phyloP scores from a whole-genome alignment of 306 rosid species.

The Sicyos baderoa region DNA sequence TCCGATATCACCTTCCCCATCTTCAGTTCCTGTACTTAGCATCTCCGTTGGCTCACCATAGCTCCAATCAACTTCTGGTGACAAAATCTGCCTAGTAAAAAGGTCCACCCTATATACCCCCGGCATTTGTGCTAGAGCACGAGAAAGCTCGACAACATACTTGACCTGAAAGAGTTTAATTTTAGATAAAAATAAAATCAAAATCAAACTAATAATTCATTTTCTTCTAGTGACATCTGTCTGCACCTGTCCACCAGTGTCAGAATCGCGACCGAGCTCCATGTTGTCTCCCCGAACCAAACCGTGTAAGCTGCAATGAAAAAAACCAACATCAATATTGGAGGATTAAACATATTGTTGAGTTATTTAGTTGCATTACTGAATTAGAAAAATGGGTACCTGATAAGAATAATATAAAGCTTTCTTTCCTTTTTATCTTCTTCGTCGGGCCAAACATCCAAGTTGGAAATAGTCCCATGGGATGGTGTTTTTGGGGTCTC shows the following conservation, averaged over 20 bases:
- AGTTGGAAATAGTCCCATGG: constrained; percentile 47
- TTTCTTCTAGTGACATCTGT: not conserved
- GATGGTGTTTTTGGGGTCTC: constrained; percentile 43
- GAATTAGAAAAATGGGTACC: constrained; percentile 29
- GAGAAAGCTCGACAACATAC: constrained; percentile 82
- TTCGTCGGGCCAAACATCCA: constrained; percentile 83
- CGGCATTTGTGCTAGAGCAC: constrained; percentile 83
- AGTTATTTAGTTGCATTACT: not conserved
- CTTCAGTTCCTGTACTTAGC: constrained; percentile 50
- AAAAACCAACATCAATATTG: not conserved
- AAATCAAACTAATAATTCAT: not conserved
- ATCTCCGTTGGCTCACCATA: constrained; percentile 88
- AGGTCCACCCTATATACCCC: constrained; percentile 87
- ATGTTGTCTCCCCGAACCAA: constrained; percentile 81
- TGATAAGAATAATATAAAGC: constrained; percentile 67
- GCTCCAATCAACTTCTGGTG: constrained; percentile 86
- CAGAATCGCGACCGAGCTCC: constrained; percentile 96
- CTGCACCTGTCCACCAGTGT: constrained; percentile 87
- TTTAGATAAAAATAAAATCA: not conserved
- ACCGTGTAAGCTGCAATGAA: constrained; percentile 60
- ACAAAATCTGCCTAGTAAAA: constrained; percentile 73
- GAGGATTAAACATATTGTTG: not conserved
- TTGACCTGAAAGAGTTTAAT: constrained; percentile 44
- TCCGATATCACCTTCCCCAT: constrained; percentile 50
- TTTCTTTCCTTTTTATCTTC: constrained; percentile 78